Evolutionary conservation across 179 eudicot species (phyloP).

Genomic region (Silene coronaria): DNA sequence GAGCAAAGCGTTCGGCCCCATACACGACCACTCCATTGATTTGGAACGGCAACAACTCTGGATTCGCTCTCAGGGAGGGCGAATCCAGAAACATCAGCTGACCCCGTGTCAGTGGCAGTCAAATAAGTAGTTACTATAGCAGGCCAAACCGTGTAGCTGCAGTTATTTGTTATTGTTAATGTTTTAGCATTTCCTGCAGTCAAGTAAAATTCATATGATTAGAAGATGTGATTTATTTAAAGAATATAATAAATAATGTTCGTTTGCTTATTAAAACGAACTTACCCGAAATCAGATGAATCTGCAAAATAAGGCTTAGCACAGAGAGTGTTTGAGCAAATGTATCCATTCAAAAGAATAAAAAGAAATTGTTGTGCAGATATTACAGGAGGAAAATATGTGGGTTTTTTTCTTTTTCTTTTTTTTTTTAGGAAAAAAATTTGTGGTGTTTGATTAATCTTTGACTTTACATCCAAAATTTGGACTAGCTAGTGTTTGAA

Average conservation of each 20-base stretch:
- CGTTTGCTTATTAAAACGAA: not conserved
- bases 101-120: not conserved
- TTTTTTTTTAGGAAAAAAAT: too few relatives aligned
- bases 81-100: not conserved
- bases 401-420: too few relatives aligned
- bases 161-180: slow-evolving; percentile 1
- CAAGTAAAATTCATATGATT: not conserved
- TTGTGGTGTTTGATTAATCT: too few relatives aligned
- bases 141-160: slow-evolving; percentile 13
- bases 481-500: too few relatives aligned
- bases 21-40: not conserved
- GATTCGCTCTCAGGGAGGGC: not conserved
- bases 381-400: not conserved
- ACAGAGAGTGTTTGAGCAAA: too few relatives aligned
- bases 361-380: not conserved
- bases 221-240: too few relatives aligned
- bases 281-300: not conserved
- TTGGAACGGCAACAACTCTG: not conserved
- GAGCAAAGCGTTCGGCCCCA: slow-evolving; percentile 13
- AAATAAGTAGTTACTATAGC: not conserved
- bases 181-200: not conserved
- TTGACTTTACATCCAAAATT: too few relatives aligned
- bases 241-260: too few relatives aligned
- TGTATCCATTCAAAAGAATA: not conserved
- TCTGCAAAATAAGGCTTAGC: not conserved